Percentiles rank a stretch among this genome's conserved stretches.
phyloP scores from a whole-genome alignment of 768 basidiomycete species.

The Panaeolus cyanescens region DNA sequence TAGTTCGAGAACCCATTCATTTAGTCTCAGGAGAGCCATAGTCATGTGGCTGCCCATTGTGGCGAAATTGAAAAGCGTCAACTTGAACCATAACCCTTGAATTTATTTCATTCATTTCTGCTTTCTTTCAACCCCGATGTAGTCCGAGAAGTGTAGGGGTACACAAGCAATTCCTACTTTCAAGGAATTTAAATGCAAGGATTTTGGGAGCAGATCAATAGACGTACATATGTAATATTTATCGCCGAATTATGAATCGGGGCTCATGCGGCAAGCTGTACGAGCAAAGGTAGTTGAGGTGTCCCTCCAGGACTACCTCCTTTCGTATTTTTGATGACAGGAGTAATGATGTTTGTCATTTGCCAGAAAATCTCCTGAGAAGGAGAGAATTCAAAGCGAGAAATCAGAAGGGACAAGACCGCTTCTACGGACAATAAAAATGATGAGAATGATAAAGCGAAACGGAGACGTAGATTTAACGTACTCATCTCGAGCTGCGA shows the following conservation, averaged over 20 bases:
- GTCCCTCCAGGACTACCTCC: background rate
- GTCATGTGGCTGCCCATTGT: too few relatives aligned
- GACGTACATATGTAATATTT: background rate
- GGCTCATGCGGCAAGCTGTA: background rate
- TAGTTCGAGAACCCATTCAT: too few relatives aligned
- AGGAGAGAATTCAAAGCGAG: constrained; percentile 25
- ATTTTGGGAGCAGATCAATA: too few relatives aligned
- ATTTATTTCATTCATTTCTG: too few relatives aligned
- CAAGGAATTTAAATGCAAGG: too few relatives aligned
- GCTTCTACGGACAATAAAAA: constrained; percentile 21
- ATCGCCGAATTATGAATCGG: background rate
- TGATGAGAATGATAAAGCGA: background rate
- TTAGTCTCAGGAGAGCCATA: too few relatives aligned
- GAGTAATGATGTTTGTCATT: background rate
- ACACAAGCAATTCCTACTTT: too few relatives aligned
- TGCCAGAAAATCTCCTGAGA: background rate
- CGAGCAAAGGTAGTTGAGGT: background rate
- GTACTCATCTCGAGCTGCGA: constrained; percentile 32
- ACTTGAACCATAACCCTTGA: too few relatives aligned
- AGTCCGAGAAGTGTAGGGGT: too few relatives aligned
- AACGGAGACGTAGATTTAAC: background rate
- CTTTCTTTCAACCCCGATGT: too few relatives aligned
- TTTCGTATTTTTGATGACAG: background rate
- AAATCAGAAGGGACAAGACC: constrained; percentile 26
- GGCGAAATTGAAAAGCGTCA: too few relatives aligned